These are phyloP conservation scores for Conticribra guillardii DNA, from an alignment of 108 stramenopile species.

Conservation along the genomic window DNA sequence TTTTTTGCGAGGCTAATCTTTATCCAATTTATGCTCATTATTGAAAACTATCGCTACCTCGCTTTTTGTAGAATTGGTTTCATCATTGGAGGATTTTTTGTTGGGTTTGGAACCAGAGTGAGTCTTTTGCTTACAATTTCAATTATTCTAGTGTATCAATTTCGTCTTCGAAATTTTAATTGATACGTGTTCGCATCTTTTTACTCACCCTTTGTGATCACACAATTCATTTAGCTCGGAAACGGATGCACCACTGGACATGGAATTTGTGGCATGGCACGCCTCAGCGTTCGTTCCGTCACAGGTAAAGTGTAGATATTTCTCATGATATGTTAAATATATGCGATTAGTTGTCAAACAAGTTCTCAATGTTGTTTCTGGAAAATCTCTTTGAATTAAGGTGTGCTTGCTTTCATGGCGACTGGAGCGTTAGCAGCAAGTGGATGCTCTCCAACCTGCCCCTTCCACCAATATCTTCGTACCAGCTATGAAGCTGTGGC, in stretches of 20 bases:
- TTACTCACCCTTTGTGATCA: background rate
- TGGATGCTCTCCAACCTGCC: conserved; percentile 33
- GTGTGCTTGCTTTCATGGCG: conserved; percentile 76
- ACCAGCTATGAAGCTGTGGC: conserved; percentile 9
- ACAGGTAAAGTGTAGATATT: no score
- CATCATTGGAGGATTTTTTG: conserved; percentile 65
- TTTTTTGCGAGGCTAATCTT: background rate
- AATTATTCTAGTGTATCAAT: background rate
- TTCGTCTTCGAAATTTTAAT: background rate
- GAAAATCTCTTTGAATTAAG: no score
- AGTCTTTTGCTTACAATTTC: no score
- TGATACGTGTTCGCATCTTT: background rate
- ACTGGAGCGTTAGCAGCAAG: conserved; percentile 55
- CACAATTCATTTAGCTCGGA: conserved; percentile 34
- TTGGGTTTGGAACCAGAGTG: conserved; percentile 48
- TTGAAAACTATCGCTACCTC: no score
- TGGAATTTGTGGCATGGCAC: conserved; percentile 86
- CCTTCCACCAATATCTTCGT: conserved; percentile 30
- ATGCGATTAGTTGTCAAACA: no score
- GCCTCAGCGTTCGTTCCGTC: conserved; percentile 72
- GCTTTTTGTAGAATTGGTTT: conserved; percentile 45
- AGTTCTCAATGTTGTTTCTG: no score
- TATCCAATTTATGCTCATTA: background rate
- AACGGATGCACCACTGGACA: conserved; percentile 83
- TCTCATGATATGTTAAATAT: no score